phyloP scores from a whole-genome alignment of 805 yeast genomes.

The Pichia gijzeniarum region DNA sequence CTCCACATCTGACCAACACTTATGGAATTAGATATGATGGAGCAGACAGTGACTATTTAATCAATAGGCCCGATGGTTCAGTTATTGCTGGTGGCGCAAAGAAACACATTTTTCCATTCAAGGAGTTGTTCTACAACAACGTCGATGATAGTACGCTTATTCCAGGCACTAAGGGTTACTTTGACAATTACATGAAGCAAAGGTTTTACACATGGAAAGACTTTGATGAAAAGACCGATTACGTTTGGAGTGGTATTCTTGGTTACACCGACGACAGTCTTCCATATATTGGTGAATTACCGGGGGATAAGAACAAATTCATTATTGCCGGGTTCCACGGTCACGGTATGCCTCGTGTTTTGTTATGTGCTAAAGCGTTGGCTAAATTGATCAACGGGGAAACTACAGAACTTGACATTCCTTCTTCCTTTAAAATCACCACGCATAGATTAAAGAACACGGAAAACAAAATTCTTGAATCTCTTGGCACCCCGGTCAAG shows the following conservation, averaged over 20 bases:
- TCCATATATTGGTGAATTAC: conserved; percentile 40
- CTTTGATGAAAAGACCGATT: conserved; percentile 20
- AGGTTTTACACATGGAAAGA: conserved; percentile 31
- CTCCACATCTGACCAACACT: conserved; percentile 33
- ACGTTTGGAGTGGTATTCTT: conserved; percentile 42
- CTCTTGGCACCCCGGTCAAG: conserved; percentile 7
- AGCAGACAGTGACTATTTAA: conserved; percentile 30
- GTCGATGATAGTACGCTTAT: conserved; percentile 33
- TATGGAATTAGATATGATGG: conserved; percentile 26
- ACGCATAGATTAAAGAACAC: conserved; percentile 16
- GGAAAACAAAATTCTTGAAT: conserved; percentile 5
- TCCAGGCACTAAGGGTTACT: conserved; percentile 20
- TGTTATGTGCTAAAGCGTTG: conserved; percentile 34
- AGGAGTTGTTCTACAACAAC: conserved; percentile 24
- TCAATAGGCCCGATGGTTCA: conserved; percentile 34
- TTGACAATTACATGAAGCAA: conserved; percentile 18
- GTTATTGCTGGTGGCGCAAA: conserved; percentile 32
- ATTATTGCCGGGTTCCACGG: conserved; percentile 45
- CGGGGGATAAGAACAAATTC: conserved; percentile 27
- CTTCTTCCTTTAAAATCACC: conserved; percentile 21
- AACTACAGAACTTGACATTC: conserved; percentile 14
- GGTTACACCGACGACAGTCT: conserved; percentile 37
- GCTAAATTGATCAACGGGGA: conserved; percentile 19
- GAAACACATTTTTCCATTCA: conserved; percentile 20
- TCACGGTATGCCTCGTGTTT: conserved; percentile 47